Percentiles rank a stretch among this genome's conserved stretches.
These are phyloP conservation scores for Ceratobasidium sp. DNA, from an alignment of 1,284 basidiomycete genomes.

Conservation along the genomic window DNA sequence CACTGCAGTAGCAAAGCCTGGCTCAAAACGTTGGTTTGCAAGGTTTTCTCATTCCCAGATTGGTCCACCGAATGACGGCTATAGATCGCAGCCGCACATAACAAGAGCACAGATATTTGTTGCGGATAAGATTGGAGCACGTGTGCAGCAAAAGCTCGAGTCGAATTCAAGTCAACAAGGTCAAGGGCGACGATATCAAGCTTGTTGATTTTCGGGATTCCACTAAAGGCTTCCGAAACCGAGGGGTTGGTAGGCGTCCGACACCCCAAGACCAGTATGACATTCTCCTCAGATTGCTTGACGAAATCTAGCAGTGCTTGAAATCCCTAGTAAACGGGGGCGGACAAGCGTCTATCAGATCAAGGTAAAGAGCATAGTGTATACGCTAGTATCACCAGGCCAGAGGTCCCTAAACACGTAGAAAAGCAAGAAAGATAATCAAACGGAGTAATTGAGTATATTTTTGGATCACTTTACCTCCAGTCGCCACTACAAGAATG, in stretches of 20 bases:
- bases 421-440: not conserved
- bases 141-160: conserved; percentile 27
- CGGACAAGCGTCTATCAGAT: not conserved
- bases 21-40: conserved; percentile 49
- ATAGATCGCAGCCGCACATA: conserved; percentile 24
- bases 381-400: conserved; percentile 22
- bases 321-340: conserved; percentile 13
- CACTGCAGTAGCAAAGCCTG: conserved; percentile 47
- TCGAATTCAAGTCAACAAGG: conserved; percentile 22
- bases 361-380: too few species aligned
- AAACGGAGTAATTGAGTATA: not conserved
- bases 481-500: conserved; percentile 39
- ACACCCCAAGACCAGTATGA: conserved; percentile 35
- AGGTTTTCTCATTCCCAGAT: conserved; percentile 47
- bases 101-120: conserved; percentile 28
- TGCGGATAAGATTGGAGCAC: conserved; percentile 26
- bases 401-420: conserved; percentile 23
- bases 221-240: conserved; percentile 1
- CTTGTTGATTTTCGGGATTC: conserved; percentile 11
- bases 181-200: conserved; percentile 37
- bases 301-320: conserved; percentile 23
- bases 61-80: conserved; percentile 5
- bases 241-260: conserved; percentile 9
- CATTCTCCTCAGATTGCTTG: conserved; percentile 24
- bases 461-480: conserved; percentile 22